Conservation (phyloP, 192 early-diverging fungal species). For the Gorgonomyces haynaldii region DNA sequence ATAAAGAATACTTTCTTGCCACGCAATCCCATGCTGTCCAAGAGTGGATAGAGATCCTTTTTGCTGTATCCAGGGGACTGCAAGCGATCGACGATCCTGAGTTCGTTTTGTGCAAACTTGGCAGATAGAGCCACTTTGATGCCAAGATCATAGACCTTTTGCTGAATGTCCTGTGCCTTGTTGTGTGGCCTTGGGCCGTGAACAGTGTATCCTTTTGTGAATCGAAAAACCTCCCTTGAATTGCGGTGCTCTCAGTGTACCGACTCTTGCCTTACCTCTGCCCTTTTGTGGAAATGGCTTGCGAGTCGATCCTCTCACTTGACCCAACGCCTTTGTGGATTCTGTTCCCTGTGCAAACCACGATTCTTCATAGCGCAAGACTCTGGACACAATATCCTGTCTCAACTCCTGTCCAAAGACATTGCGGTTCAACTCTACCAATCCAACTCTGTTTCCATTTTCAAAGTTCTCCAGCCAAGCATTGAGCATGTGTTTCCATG, state of each 20-base stretch:
- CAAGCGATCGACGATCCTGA: conserved; percentile 65
- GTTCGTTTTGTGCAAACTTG: conserved; percentile 83
- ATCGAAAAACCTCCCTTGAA: conserved; percentile 62
- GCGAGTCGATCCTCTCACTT: conserved; percentile 71
- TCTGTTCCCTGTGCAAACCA: conserved; percentile 72
- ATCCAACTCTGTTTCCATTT: too few species aligned
- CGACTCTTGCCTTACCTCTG: conserved; percentile 80
- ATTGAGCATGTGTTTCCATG: too few species aligned
- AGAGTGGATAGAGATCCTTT: conserved; percentile 7
- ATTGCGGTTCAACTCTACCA: conserved; percentile 56
- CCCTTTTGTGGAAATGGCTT: conserved; percentile 85
- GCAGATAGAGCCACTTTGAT: conserved; percentile 73
- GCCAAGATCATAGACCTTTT: conserved; percentile 76
- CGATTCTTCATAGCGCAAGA: conserved; percentile 78
- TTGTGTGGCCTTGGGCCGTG: conserved; percentile 87
- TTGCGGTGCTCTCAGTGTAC: conserved; percentile 73
- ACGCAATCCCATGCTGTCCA: conserved; percentile 16
- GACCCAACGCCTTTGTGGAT: conserved; percentile 62
- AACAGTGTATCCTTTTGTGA: conserved; percentile 25
- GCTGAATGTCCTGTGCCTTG: conserved; percentile 68
- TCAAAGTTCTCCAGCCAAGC: too few species aligned
- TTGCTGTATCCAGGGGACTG: conserved; percentile 2
- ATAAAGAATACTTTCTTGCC: conserved; percentile 30
- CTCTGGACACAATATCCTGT: conserved; percentile 72
- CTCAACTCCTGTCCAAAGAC: conserved; percentile 70